phyloP scores from a whole-genome alignment of 1,284 basidiomycete genomes.

The Irpex sp. region DNA sequence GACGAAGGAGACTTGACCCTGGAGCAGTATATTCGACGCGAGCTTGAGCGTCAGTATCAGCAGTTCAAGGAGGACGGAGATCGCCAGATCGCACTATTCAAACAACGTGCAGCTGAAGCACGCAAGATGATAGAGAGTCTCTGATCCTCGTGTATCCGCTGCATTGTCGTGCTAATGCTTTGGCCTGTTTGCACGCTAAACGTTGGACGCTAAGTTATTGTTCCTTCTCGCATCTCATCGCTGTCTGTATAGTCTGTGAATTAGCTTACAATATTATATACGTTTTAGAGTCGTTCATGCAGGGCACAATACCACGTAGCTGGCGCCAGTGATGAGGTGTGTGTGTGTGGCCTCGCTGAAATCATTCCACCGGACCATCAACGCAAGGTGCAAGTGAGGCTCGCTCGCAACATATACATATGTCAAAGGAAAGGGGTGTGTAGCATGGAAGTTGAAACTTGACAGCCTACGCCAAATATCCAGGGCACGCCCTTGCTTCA shows the following conservation, averaged over 20 bases:
- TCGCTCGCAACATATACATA: background rate
- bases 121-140: slow-evolving; percentile 38
- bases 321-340: background rate
- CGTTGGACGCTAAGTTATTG: slow-evolving; percentile 10
- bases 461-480: background rate
- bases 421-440: background rate
- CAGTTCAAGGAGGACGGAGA: slow-evolving; percentile 59
- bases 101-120: slow-evolving; percentile 52
- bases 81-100: slow-evolving; percentile 51
- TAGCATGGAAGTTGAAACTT: background rate
- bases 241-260: background rate
- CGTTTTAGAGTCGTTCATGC: background rate
- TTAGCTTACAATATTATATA: background rate
- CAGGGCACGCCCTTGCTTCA: background rate
- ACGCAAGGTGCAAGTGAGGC: too few relatives aligned
- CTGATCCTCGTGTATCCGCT: background rate
- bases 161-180: slow-evolving; percentile 10
- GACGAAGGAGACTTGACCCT: slow-evolving; percentile 69
- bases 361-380: background rate
- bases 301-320: background rate
- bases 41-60: slow-evolving; percentile 59
- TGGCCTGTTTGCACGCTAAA: slow-evolving; percentile 4
- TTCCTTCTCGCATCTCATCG: background rate
- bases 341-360: background rate
- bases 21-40: slow-evolving; percentile 71